Percentiles rank a stretch among this genome's conserved stretches.
phyloP scores from a whole-genome alignment of 106 monocot genomes.

The Dendrobium catenatum region DNA sequence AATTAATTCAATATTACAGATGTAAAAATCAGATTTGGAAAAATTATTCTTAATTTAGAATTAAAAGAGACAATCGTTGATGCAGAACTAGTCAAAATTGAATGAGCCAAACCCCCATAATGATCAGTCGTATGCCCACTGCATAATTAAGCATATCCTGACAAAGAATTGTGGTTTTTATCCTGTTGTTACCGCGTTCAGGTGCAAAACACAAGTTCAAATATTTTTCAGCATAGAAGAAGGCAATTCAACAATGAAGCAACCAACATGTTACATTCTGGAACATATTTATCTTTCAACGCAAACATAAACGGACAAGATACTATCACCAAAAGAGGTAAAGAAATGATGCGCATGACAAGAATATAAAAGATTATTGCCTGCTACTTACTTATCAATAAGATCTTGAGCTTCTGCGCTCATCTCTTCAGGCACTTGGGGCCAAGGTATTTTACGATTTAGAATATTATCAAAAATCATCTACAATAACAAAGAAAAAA shows the following conservation, averaged over 20 bases:
- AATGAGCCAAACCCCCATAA: not conserved
- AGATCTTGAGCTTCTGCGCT: constrained; percentile 80
- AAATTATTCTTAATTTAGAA: not conserved
- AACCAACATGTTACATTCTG: not conserved
- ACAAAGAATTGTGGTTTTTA: not conserved
- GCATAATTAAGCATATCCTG: not conserved
- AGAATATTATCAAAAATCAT: constrained; percentile 97
- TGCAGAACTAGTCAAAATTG: too few species aligned
- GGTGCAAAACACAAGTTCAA: not conserved
- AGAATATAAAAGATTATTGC: not conserved
- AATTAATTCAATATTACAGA: too few species aligned
- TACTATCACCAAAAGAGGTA: not conserved
- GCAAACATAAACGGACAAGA: not conserved
- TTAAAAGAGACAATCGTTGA: not conserved
- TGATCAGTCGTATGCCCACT: not conserved
- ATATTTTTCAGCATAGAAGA: not conserved
- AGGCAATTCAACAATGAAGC: constrained; percentile 4
- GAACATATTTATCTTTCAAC: not conserved
- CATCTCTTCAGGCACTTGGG: constrained; percentile 85
- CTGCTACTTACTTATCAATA: constrained; percentile 70
- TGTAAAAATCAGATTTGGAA: not conserved
- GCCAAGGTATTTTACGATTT: constrained; percentile 98
- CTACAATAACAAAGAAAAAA: constrained; percentile 31
- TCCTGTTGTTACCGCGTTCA: not conserved
- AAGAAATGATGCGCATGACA: not conserved